A percentile compares a stretch with the other conserved stretches of the same genome.
Evolutionary conservation across 2,329 filamentous ascomycete genomes (phyloP).

Genomic region (Ophiostoma ips): DNA sequence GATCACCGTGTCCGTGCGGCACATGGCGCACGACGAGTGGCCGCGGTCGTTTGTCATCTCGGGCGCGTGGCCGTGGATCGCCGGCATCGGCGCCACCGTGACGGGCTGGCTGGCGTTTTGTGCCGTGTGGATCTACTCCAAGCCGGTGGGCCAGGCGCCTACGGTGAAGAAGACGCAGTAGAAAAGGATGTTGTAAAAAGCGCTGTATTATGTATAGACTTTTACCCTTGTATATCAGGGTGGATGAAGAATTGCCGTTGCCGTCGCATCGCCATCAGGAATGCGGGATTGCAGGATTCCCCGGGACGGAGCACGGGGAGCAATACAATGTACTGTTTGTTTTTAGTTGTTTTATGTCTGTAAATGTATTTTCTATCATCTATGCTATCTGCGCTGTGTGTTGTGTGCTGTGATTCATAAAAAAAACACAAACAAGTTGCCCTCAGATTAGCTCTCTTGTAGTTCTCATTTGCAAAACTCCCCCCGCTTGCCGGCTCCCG

Average conservation of each 20-base stretch:
- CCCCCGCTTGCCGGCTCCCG: background rate
- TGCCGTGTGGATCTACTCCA: constrained; percentile 69
- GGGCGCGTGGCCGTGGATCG: constrained; percentile 89
- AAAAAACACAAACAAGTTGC: constrained; percentile 12
- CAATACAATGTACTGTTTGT: no score
- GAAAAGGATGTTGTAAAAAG: no score
- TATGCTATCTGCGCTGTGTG: no score
- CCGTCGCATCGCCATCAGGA: no score
- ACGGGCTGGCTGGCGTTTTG: constrained; percentile 76
- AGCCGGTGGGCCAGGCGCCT: constrained; percentile 25
- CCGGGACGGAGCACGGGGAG: no score
- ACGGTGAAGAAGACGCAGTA: constrained; percentile 35
- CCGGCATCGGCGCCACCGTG: constrained; percentile 72
- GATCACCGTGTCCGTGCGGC: constrained; percentile 82
- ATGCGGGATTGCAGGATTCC: no score
- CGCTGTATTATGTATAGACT: background rate
- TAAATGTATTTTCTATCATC: no score
- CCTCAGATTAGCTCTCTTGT: constrained; percentile 14
- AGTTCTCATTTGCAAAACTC: constrained; percentile 6
- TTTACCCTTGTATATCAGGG: background rate
- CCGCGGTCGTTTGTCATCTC: constrained; percentile 80
- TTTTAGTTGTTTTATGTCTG: no score
- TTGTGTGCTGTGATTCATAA: no score
- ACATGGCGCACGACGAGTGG: constrained; percentile 97
- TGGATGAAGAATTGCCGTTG: no score